A percentile compares a stretch with the other conserved stretches of the same genome.
These are phyloP conservation scores for Tricholoma sp. DNA, from an alignment of 768 basidiomycete genomes.

Conservation along the genomic window DNA sequence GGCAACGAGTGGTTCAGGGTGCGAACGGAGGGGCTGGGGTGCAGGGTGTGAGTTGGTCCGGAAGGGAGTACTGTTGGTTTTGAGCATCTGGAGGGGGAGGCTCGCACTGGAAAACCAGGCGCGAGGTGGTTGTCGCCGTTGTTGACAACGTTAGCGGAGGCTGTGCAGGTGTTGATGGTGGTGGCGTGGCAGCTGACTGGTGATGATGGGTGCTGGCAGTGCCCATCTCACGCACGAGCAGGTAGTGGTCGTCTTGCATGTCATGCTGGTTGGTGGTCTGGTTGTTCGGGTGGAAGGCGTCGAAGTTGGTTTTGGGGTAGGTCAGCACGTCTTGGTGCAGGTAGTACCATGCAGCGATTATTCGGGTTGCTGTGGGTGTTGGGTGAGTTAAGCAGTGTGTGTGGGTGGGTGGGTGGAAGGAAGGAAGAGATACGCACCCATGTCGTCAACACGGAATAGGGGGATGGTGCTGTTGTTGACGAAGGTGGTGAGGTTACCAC, in stretches of 20 bases:
- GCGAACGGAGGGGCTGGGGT: not conserved
- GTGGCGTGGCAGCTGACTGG: too few species aligned
- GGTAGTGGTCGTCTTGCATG: slow-evolving; percentile 68
- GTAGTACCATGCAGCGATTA: slow-evolving; percentile 68
- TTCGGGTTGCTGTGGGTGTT: slow-evolving; percentile 52
- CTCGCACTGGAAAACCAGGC: too few species aligned
- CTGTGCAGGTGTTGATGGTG: too few species aligned
- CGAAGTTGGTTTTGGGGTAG: slow-evolving; percentile 70
- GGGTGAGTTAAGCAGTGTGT: not conserved
- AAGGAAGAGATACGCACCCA: slow-evolving; percentile 45
- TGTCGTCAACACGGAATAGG: slow-evolving; percentile 63
- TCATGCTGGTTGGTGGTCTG: slow-evolving; percentile 55
- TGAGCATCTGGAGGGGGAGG: too few species aligned
- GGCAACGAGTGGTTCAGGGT: too few species aligned
- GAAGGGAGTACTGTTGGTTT: too few species aligned
- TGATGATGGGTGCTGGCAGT: too few species aligned
- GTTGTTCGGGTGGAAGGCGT: slow-evolving; percentile 52
- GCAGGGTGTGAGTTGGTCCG: too few species aligned
- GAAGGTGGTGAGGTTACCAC: slow-evolving; percentile 59
- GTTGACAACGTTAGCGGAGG: too few species aligned
- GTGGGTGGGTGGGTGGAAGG: too few species aligned
- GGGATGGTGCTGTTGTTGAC: slow-evolving; percentile 73
- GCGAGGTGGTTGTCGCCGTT: too few species aligned
- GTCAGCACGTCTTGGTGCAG: slow-evolving; percentile 56
- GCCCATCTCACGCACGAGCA: too few species aligned